Conservation (phyloP, 495 filamentous ascomycete genomes). For the Polyplosphaeria fusca region DNA sequence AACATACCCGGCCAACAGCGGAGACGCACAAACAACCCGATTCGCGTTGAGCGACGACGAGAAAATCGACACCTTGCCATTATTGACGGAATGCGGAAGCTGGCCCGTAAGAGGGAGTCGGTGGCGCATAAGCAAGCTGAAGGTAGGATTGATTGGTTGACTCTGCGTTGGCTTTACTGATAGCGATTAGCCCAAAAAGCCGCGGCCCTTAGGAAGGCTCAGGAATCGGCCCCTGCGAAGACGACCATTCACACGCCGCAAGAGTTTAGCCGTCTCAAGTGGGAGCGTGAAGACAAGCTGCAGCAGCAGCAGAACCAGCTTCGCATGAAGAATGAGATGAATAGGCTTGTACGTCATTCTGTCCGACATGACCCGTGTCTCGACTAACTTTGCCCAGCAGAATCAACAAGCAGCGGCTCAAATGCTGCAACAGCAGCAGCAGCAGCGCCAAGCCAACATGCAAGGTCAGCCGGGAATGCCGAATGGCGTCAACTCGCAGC, state of each 20-base stretch:
- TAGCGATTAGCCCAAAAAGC: constrained; percentile 39
- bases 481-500: constrained; percentile 30
- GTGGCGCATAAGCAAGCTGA: constrained; percentile 82
- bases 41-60: constrained; percentile 79
- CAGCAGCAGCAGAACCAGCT: constrained; percentile 65
- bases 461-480: constrained; percentile 20
- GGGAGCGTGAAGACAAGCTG: constrained; percentile 75
- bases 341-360: constrained; percentile 3
- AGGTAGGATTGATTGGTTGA: constrained; percentile 43
- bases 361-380: background rate
- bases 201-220: constrained; percentile 43
- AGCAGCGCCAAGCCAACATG: constrained; percentile 29
- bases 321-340: constrained; percentile 60
- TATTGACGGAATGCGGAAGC: constrained; percentile 90
- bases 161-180: background rate
- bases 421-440: constrained; percentile 5
- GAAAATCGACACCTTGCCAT: constrained; percentile 81
- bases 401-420: constrained; percentile 1
- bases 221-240: constrained; percentile 37
- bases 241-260: constrained; percentile 64
- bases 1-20: constrained; percentile 56
- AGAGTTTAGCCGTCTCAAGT: constrained; percentile 83
- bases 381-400: no score
- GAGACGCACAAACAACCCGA: constrained; percentile 65
- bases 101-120: constrained; percentile 90